A percentile compares a stretch with the other conserved stretches of the same genome.
phyloP scores from a whole-genome alignment of 2,329 filamentous ascomycete genomes.

The Kalmusia sp. region DNA sequence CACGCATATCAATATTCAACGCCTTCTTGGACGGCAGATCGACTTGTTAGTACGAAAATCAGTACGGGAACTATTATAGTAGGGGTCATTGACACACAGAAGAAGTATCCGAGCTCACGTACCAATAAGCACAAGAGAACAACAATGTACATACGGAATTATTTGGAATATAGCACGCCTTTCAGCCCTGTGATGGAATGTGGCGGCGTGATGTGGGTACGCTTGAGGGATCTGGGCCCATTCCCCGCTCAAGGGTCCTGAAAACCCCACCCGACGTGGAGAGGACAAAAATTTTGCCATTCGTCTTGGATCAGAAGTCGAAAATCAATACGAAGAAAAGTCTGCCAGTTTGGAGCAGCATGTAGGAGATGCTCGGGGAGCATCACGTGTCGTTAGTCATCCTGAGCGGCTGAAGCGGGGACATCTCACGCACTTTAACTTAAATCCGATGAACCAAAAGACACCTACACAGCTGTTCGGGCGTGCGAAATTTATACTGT shows the following conservation, averaged over 20 bases:
- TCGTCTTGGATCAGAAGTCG: too few relatives aligned
- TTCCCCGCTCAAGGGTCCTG: neutral
- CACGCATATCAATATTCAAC: too few relatives aligned
- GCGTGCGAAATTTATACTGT: neutral
- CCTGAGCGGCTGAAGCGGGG: neutral
- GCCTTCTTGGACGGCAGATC: too few relatives aligned
- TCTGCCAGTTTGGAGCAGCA: neutral
- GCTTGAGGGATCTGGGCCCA: neutral
- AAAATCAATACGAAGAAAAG: neutral
- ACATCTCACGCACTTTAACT: constrained; percentile 4
- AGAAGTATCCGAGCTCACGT: too few relatives aligned
- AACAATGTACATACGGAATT: neutral
- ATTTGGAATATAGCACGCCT: neutral
- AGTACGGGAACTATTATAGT: too few relatives aligned
- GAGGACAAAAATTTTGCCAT: too few relatives aligned
- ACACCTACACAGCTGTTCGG: neutral
- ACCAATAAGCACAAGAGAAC: too few relatives aligned
- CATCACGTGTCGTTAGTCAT: constrained; percentile 4
- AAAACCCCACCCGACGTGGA: neutral
- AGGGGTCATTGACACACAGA: too few relatives aligned
- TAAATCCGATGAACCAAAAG: neutral
- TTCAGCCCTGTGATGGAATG: neutral
- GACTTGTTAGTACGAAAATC: too few relatives aligned
- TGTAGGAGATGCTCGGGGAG: neutral
- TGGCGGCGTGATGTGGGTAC: neutral